These are phyloP conservation scores for Exophiala calicioides DNA, from an alignment of 2,329 filamentous ascomycete species.

Conservation along the genomic window DNA sequence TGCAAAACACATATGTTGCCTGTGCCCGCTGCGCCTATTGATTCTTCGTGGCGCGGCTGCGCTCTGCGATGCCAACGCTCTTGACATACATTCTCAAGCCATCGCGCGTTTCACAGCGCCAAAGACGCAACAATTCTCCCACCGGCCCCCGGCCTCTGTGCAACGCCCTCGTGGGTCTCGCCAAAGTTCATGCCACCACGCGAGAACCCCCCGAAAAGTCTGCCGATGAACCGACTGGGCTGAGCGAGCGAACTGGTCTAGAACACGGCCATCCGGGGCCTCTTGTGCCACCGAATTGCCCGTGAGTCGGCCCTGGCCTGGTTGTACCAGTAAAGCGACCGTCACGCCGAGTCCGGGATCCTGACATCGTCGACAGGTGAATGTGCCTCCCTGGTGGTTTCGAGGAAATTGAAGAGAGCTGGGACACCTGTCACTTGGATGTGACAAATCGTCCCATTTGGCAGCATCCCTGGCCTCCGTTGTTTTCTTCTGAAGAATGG, in stretches of 20 bases:
- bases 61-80: slow-evolving; percentile 1
- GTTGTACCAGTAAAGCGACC: background rate
- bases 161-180: slow-evolving; percentile 16
- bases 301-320: background rate
- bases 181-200: slow-evolving; percentile 24
- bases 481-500: too few relatives aligned
- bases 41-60: slow-evolving; percentile 5
- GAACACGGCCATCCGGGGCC: slow-evolving; percentile 1
- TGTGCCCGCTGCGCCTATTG: too few relatives aligned
- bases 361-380: too few relatives aligned
- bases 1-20: too few relatives aligned
- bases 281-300: slow-evolving; percentile 14
- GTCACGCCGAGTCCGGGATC: too few relatives aligned
- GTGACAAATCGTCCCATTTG: too few relatives aligned
- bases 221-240: slow-evolving; percentile 12
- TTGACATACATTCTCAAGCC: slow-evolving; percentile 7
- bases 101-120: slow-evolving; percentile 17
- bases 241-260: slow-evolving; percentile 13
- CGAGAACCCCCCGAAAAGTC: slow-evolving; percentile 7
- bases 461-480: too few relatives aligned
- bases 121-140: slow-evolving; percentile 5
- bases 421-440: background rate
- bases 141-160: slow-evolving; percentile 2
- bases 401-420: background rate
- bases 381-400: background rate